Evolutionary conservation across 805 yeast species (phyloP).

Genomic region (Diddensiella santjacobensis): DNA sequence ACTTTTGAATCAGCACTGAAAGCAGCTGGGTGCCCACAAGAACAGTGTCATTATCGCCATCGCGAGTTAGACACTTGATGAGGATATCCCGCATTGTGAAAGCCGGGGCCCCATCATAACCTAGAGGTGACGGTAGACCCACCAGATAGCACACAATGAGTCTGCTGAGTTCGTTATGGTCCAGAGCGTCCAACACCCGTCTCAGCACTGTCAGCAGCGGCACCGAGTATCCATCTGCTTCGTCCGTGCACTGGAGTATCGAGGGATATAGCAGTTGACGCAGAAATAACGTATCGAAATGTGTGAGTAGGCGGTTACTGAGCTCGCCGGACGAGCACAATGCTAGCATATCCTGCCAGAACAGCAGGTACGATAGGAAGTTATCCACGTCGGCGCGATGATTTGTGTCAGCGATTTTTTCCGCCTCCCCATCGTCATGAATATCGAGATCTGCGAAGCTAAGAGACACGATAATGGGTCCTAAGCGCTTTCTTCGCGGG

Average conservation of each 20-base stretch:
- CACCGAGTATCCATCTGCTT: constrained; percentile 19
- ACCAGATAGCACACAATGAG: constrained; percentile 20
- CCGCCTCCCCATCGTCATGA: background rate
- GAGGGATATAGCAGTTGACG: constrained; percentile 30
- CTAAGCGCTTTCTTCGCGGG: background rate
- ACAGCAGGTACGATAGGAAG: constrained; percentile 26
- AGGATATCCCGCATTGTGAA: constrained; percentile 20
- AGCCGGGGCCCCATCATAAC: background rate
- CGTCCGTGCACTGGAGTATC: constrained; percentile 23
- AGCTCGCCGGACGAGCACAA: constrained; percentile 21
- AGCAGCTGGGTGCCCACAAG: constrained; percentile 23
- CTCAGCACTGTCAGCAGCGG: constrained; percentile 26
- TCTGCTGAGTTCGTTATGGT: constrained; percentile 24
- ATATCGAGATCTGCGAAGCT: background rate
- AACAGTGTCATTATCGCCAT: constrained; percentile 18
- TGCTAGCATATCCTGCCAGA: constrained; percentile 30
- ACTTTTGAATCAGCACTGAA: constrained; percentile 24
- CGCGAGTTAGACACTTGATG: constrained; percentile 14
- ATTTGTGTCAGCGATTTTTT: background rate
- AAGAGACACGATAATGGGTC: constrained; percentile 8
- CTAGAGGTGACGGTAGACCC: constrained; percentile 1
- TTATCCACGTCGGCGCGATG: constrained; percentile 13
- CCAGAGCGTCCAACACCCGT: constrained; percentile 24
- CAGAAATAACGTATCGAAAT: constrained; percentile 28
- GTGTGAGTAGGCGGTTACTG: constrained; percentile 18